phyloP scores from a whole-genome alignment of 306 rosid genomes.

The Chamaecrista fasciculata region DNA sequence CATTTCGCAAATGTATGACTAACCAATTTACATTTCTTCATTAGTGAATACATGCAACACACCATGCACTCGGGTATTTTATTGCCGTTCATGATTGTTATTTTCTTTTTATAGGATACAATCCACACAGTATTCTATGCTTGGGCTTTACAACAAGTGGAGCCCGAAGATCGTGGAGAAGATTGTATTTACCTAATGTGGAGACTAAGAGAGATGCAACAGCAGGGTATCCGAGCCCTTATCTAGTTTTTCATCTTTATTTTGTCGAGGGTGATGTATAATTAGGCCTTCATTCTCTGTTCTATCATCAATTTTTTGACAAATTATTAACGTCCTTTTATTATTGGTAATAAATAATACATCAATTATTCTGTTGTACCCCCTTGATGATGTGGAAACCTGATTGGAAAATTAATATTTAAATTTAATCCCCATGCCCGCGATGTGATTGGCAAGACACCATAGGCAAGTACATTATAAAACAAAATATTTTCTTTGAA shows the following conservation, averaged over 20 bases:
- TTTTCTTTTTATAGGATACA: constrained; percentile 54
- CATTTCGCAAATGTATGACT: not conserved
- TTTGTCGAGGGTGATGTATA: constrained; percentile 35
- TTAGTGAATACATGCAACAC: not conserved
- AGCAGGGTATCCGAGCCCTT: constrained; percentile 73
- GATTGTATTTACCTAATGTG: constrained; percentile 69
- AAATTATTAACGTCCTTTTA: not conserved
- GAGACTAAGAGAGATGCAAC: constrained; percentile 86
- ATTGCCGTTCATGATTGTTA: not conserved
- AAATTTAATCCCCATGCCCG: not conserved
- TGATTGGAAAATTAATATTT: not conserved
- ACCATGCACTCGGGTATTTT: constrained; percentile 3
- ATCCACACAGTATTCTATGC: constrained; percentile 72
- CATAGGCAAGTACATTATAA: too few species aligned
- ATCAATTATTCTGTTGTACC: not conserved
- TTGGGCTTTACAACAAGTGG: constrained; percentile 92
- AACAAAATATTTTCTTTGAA: too few species aligned
- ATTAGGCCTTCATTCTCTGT: constrained; percentile 20
- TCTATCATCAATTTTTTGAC: not conserved
- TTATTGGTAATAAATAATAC: not conserved
- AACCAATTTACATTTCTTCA: not conserved
- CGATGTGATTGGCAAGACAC: not conserved
- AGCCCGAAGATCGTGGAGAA: constrained; percentile 65
- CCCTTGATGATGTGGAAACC: not conserved
- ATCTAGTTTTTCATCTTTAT: constrained; percentile 38